A percentile compares a stretch with the other conserved stretches of the same genome.
These are phyloP conservation scores for Chytridium lagenaria DNA, from an alignment of 371 early-diverging fungal species.

Conservation along the genomic window DNA sequence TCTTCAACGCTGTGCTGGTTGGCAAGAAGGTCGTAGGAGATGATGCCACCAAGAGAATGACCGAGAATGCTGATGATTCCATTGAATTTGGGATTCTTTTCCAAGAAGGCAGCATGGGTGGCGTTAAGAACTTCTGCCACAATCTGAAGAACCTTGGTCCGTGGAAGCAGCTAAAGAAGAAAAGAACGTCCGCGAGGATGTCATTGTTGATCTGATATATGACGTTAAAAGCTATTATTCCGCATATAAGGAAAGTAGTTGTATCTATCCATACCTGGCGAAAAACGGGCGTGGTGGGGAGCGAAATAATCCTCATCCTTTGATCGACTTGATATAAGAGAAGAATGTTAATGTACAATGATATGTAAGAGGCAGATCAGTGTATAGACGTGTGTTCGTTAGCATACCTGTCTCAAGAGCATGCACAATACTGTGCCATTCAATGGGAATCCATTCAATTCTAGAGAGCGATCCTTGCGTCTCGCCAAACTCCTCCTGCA, in stretches of 20 bases:
- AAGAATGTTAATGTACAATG: not conserved
- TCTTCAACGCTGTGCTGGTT: slow-evolving; percentile 37
- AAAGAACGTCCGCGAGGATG: slow-evolving; percentile 70
- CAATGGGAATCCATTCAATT: slow-evolving; percentile 64
- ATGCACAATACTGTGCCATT: slow-evolving; percentile 70
- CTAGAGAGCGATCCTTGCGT: slow-evolving; percentile 32
- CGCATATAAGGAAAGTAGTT: not conserved
- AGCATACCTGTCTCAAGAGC: slow-evolving; percentile 43
- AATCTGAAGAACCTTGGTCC: slow-evolving; percentile 60
- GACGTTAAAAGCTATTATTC: not conserved
- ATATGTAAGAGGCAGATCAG: not conserved
- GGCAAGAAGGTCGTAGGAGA: slow-evolving; percentile 65
- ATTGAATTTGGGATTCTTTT: slow-evolving; percentile 60
- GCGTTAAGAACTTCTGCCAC: slow-evolving; percentile 64
- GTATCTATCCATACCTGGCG: slow-evolving; percentile 40
- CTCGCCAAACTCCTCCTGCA: slow-evolving; percentile 56
- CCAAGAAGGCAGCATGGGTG: slow-evolving; percentile 54
- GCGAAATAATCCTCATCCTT: slow-evolving; percentile 61
- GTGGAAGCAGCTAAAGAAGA: slow-evolving; percentile 53
- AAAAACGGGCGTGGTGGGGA: slow-evolving; percentile 69
- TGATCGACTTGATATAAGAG: slow-evolving; percentile 33
- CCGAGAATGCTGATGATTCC: slow-evolving; percentile 67
- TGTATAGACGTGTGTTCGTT: too few species aligned
- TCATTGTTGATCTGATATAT: slow-evolving; percentile 63
- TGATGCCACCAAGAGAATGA: slow-evolving; percentile 70